phyloP scores from a whole-genome alignment of 805 yeast species.

The Monosporozyma yasuniensis region DNA sequence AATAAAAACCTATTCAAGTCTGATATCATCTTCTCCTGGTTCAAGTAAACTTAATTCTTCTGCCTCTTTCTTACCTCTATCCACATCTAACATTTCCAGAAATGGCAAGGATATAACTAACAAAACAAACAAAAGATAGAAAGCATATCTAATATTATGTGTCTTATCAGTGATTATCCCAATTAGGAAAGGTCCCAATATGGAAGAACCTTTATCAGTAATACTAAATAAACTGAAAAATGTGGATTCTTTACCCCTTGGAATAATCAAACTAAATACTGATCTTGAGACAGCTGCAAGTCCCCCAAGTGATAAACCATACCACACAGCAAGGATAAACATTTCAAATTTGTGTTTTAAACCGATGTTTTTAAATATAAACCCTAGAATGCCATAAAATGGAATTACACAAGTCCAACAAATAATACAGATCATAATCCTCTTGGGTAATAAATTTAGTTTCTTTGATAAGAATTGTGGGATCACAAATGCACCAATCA shows the following conservation, averaged over 20 bases:
- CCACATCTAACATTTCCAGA: constrained; percentile 46
- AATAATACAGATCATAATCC: constrained; percentile 43
- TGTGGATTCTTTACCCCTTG: constrained; percentile 64
- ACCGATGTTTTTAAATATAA: constrained; percentile 46
- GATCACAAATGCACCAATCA: constrained; percentile 51
- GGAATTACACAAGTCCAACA: constrained; percentile 61
- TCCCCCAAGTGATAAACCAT: constrained; percentile 70
- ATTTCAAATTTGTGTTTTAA: constrained; percentile 57
- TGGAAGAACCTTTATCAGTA: constrained; percentile 73
- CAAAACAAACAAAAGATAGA: constrained; percentile 50
- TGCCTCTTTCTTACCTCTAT: constrained; percentile 54
- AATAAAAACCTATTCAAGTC: not conserved
- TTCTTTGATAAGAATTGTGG: constrained; percentile 37
- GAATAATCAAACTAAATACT: constrained; percentile 58
- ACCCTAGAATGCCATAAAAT: constrained; percentile 61
- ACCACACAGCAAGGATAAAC: constrained; percentile 62
- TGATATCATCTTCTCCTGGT: not conserved
- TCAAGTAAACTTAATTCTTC: constrained; percentile 26
- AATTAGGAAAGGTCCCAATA: constrained; percentile 64
- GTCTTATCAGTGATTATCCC: constrained; percentile 65
- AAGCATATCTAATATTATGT: constrained; percentile 66
- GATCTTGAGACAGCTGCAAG: constrained; percentile 62
- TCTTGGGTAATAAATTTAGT: constrained; percentile 38
- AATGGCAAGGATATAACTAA: constrained; percentile 50
- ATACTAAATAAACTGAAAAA: constrained; percentile 69